Conservation (phyloP, 768 basidiomycete species). For the Panaeolus cyanescens region DNA sequence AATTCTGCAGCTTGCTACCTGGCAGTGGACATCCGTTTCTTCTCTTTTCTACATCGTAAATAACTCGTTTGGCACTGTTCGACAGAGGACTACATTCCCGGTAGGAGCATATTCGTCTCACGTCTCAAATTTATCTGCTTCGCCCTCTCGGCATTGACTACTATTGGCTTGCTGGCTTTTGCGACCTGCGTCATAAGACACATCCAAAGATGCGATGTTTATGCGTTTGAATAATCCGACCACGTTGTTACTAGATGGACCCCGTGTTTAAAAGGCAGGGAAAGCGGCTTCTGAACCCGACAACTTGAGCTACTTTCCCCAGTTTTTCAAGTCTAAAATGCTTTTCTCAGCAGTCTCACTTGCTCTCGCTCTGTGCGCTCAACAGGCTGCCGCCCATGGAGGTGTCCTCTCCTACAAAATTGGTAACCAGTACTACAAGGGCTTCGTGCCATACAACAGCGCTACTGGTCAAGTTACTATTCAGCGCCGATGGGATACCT, state of each 20-base stretch:
- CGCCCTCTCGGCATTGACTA: neutral
- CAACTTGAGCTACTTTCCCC: constrained; percentile 2
- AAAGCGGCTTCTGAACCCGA: neutral
- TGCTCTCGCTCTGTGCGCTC: constrained; percentile 29
- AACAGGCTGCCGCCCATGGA: constrained; percentile 39
- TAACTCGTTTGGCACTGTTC: neutral
- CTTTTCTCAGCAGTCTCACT: constrained; percentile 18
- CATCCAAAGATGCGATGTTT: neutral
- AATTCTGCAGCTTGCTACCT: neutral
- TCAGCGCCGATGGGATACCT: constrained; percentile 45
- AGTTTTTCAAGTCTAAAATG: neutral
- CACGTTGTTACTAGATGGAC: neutral
- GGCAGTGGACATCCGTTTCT: neutral
- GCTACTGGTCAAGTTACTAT: constrained; percentile 43
- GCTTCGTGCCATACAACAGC: constrained; percentile 45
- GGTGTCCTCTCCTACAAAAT: constrained; percentile 45
- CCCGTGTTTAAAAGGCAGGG: neutral
- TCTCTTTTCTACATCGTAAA: neutral
- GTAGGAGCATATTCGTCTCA: neutral
- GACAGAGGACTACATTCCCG: neutral
- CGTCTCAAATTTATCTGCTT: neutral
- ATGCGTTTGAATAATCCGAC: constrained; percentile 1
- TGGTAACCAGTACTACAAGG: constrained; percentile 39
- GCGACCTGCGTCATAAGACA: neutral
- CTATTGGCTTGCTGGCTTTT: neutral